These are phyloP conservation scores for Candida ponderosae DNA, from an alignment of 805 yeast genomes.

Conservation along the genomic window DNA sequence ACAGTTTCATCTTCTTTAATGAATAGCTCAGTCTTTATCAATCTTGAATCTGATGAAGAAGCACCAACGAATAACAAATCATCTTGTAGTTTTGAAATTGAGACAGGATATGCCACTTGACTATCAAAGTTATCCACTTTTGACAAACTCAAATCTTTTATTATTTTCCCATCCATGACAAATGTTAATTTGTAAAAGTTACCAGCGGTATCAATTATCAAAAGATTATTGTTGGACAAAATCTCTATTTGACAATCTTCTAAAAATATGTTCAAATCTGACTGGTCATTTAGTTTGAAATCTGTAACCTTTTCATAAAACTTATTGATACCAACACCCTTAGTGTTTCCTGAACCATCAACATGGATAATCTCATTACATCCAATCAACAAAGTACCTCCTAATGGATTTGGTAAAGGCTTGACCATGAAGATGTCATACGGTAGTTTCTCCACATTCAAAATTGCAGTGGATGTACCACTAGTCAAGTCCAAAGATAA, in stretches of 20 bases:
- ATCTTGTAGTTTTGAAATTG: constrained; percentile 32
- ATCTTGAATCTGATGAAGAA: constrained; percentile 48
- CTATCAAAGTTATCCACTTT: constrained; percentile 5
- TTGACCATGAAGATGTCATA: constrained; percentile 61
- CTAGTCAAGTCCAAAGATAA: constrained; percentile 56
- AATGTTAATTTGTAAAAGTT: constrained; percentile 20
- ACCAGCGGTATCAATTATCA: constrained; percentile 30
- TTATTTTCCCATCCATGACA: constrained; percentile 28
- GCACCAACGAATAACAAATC: constrained; percentile 52
- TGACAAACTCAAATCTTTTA: constrained; percentile 18
- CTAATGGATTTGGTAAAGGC: constrained; percentile 57
- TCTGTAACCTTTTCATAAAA: constrained; percentile 36
- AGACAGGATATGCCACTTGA: constrained; percentile 18
- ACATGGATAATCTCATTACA: constrained; percentile 71
- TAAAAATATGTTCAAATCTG: constrained; percentile 42
- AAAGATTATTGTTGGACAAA: constrained; percentile 23
- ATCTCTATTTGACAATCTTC: constrained; percentile 41
- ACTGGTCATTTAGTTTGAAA: constrained; percentile 37
- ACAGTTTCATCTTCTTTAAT: constrained; percentile 13
- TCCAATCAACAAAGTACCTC: constrained; percentile 66
- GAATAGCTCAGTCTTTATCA: constrained; percentile 24
- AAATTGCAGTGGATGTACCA: constrained; percentile 52
- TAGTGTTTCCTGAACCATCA: constrained; percentile 66
- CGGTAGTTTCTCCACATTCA: constrained; percentile 59
- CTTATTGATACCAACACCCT: constrained; percentile 56